Evolutionary conservation across 129 eudicot species (phyloP), one percentile per base, ranked within the genome.

Genomic region (Cynara cardunculus): DNA sequence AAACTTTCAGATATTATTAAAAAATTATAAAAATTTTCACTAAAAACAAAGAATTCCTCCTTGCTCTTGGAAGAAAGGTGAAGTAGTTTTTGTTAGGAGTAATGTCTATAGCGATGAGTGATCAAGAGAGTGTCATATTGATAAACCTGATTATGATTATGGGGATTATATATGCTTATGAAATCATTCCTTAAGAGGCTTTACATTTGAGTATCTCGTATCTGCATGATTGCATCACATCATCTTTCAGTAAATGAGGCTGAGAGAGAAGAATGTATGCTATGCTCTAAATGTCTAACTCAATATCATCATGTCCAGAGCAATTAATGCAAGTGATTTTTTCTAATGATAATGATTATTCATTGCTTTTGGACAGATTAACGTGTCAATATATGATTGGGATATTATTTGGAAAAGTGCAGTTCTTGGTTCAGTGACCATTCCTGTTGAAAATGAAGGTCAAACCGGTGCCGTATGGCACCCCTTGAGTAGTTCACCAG

Each of bases 361-460:
- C 21, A 77, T 83, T 75, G 46, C 53, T 56, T 56, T 56, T 87
- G 79, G 81, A 83, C 99, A 95, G 99, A 89, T 95, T 85, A 89
- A 71, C 67, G 97, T 95, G 87, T 89, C 99, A 49, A 92, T 95
- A 71, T 88, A 95, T 91, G 99, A 95, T 71, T 95, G 99, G 99
- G 99, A 95, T 85, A 95, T 95, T 82, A 90, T 95, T 71, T 90
- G 97, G 97, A 95, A 93, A 88, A 95, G 99, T 80, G 90, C 97
- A 72, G 94, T 92, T 85, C 97, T 95, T 88, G 99, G 99, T 78
- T 90, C 97, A 5, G 97, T 91, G 56, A 89, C 89, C 49, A 87
- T 95, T 77, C 82, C 91, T 80, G 89, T 95, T 79, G 88, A 86
- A 80, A 78, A 84, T 34, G 99, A 92, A 90, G 97, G 93, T 64